phyloP scores from a whole-genome alignment of 2,329 filamentous ascomycete species.

The Hymenoscyphus scutula region DNA sequence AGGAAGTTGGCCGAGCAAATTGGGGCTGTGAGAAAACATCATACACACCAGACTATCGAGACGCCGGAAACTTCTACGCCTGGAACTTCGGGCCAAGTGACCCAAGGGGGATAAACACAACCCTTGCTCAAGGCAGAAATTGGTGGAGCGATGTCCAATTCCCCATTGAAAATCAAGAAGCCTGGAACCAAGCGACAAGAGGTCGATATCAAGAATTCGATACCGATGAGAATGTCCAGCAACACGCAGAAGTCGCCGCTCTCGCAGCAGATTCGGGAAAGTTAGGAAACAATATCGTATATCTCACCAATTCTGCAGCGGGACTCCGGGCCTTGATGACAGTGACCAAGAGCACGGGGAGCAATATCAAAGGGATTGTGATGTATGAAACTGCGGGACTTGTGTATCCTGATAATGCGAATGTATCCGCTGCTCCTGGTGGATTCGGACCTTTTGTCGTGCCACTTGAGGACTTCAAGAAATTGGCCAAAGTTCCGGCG shows the following conservation, averaged over 20 bases:
- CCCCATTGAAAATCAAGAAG: slow-evolving; percentile 10
- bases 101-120: background rate
- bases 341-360: slow-evolving; percentile 9
- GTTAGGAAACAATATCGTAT: slow-evolving; percentile 15
- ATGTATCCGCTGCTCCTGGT: background rate
- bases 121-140: background rate
- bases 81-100: slow-evolving; percentile 20
- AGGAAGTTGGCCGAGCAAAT: slow-evolving; percentile 18
- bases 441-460: slow-evolving; percentile 14
- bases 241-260: slow-evolving; percentile 12
- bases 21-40: slow-evolving; percentile 11
- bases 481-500: slow-evolving; percentile 14
- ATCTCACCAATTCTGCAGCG: slow-evolving; percentile 19
- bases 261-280: slow-evolving; percentile 19
- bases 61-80: slow-evolving; percentile 14
- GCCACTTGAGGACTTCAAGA: slow-evolving; percentile 17
- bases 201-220: slow-evolving; percentile 19
- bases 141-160: slow-evolving; percentile 20
- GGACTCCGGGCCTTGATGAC: slow-evolving; percentile 16
- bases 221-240: slow-evolving; percentile 15
- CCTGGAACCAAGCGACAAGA: slow-evolving; percentile 16
- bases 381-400: slow-evolving; percentile 19
- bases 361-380: slow-evolving; percentile 20
- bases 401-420: slow-evolving; percentile 16
- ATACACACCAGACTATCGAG: slow-evolving; percentile 14